Evolutionary conservation across 257 asterid species (phyloP), one percentile per base, ranked within the genome.

Genomic region (Apocynum venetum): DNA sequence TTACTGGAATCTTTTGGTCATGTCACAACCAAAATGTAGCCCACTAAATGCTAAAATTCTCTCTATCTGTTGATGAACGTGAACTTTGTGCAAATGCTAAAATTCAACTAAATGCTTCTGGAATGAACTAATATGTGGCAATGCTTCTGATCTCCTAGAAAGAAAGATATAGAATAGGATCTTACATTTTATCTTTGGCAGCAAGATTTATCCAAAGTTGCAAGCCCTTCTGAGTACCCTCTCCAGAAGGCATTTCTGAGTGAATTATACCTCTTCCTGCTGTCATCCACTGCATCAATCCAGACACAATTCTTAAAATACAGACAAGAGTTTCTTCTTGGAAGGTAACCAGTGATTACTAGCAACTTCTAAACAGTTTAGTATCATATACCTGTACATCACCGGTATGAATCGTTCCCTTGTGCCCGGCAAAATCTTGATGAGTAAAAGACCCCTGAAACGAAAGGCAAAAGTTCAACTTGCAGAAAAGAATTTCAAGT

Each of bases 181-280:
- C 92, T 88, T 79, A 95, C 99, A 95, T 91, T 91, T 93, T 93
- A 79, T 95, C 96, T 85, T 84, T 86, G 86, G 99, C 88, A 60
- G 98, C 77, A 67, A 95, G 99, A 86, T 95, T 95, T 82, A 95
- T 89, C 99, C 98, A 93, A 35, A 95, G 85, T 75, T 93, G 98
- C 82, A 95, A 82, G 41, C 98, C 99, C 15, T 76, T 85, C 68
- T 90, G 88, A 71, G 88, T 75, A 43, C 96, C 98, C 77, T 83
- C 96, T 38, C 91, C 99, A 25, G 87, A 93, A 5, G 99, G 99
- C 97, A 95, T 95, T 88, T 95, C 99, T 2, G 99, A 91, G 86
- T 95, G 99, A 78, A 95, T 87, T 31, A 95, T 90, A 47, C 99
- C 99, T 80, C 96, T 89, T 47, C 99, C 99, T 38, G 98, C 97